Base-by-base conservation (phyloP, 805 yeast genomes). In the Lachancea fermentati region DNA sequence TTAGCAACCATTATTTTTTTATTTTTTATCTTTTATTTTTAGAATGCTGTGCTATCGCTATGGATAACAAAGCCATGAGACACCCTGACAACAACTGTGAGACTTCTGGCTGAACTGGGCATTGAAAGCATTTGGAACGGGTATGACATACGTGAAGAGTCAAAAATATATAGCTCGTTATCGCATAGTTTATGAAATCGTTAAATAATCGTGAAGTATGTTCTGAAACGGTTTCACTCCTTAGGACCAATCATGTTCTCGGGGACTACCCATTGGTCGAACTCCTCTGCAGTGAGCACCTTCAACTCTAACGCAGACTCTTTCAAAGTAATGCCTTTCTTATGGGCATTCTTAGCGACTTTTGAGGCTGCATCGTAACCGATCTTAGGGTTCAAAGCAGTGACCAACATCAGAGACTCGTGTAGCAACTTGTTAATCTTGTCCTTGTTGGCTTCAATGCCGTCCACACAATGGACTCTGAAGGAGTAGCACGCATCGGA, bases 291-390 rank as follows among this genome's bases (percentile, higher is more conserved):
- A 44, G 80, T 73, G 60, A 93, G 75, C 39, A 81, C 91, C 46
- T 86, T 87, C 57, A 93, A 79, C 71, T 93, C 95, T 55, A 93
- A 72, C 46, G 97, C 96, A 48, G 95, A 80, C 68, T 88, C 85
- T 72, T 93, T 93, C 69, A 93, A 78, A 34, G 98, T 93, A 57
- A 91, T 75, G 19, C 97, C 96, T 75, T 93, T 88, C 73, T 89
- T 84, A 79, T 93, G 97, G 36, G 98, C 98, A 64, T 93, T 86
- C 77, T 93, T 93, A 54, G 98, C 98, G 40, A 88, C 91, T 79
- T 91, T 89, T 44, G 97, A 87, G 44, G 98, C 97, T 55, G 81
- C 77, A 63, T 93, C 98, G 72, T 93, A 93, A 59, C 98, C 98
- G 57, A 93, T 93, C 81, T 91, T 88, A 58, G 98, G 97, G 79